Conservation (phyloP, 345 rosid species). For the Gossypium turneri region DNA sequence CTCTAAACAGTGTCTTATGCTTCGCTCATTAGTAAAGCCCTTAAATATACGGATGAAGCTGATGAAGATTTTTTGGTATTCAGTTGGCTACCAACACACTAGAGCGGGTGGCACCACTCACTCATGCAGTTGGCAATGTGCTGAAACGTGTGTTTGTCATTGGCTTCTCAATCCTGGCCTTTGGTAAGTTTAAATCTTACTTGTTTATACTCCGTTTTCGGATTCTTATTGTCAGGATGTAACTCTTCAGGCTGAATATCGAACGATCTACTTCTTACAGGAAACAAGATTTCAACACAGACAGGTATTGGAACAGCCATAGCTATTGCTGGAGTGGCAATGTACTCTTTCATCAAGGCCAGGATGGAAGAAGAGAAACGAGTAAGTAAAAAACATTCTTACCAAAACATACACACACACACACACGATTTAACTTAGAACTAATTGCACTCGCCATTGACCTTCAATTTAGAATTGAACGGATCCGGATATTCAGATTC, state of each 20-base stretch:
- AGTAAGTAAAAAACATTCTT: conserved; percentile 35
- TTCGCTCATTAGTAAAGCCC: no score
- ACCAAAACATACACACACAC: not conserved
- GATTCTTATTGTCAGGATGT: no score
- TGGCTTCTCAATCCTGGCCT: conserved; percentile 78
- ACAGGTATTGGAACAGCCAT: conserved; percentile 80
- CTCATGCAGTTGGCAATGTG: conserved; percentile 99
- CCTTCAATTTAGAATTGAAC: not conserved
- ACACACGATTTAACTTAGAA: not conserved
- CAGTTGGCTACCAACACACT: conserved; percentile 95
- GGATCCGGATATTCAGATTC: not conserved
- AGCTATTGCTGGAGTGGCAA: conserved; percentile 88
- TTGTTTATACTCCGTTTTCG: no score
- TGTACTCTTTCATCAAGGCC: conserved; percentile 84
- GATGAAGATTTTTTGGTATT: conserved; percentile 16
- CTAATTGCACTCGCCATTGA: not conserved
- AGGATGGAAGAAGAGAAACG: conserved; percentile 89
- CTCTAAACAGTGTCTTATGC: no score
- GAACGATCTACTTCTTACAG: conserved; percentile 32
- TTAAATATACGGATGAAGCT: not conserved
- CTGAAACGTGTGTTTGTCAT: conserved; percentile 96
- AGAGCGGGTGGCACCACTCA: conserved; percentile 97
- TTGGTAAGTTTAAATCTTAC: conserved; percentile 44
- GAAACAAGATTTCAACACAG: conserved; percentile 88
- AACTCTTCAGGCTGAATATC: not conserved